These are phyloP conservation scores for Colletotrichum chlorophyti DNA, from an alignment of 2,329 filamentous ascomycete species.

Conservation along the genomic window DNA sequence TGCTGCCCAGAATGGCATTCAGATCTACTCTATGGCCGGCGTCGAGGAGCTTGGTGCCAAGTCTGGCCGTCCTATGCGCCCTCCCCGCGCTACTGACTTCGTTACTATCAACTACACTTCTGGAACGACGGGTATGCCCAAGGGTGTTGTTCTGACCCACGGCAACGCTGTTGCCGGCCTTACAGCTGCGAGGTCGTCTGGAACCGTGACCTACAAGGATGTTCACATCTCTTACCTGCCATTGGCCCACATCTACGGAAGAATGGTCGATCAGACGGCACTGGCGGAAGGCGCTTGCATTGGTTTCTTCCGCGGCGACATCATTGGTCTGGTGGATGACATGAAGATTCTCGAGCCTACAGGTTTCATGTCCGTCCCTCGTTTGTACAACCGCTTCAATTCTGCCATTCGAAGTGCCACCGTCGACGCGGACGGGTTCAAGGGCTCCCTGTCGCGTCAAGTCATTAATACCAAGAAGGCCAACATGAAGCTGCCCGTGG, in stretches of 20 bases:
- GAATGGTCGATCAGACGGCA: conserved; percentile 79
- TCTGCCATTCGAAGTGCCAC: conserved; percentile 82
- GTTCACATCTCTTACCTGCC: conserved; percentile 87
- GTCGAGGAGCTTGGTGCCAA: conserved; percentile 82
- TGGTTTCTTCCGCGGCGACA: conserved; percentile 94
- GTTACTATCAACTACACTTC: conserved; percentile 93
- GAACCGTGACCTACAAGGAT: conserved; percentile 59
- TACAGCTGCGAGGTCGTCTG: conserved; percentile 63
- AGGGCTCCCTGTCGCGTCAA: conserved; percentile 80
- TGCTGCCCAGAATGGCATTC: conserved; percentile 75
- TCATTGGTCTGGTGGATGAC: conserved; percentile 86
- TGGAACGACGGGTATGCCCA: conserved; percentile 82
- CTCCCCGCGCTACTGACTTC: conserved; percentile 76
- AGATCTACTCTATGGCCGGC: conserved; percentile 79
- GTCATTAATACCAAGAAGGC: conserved; percentile 82
- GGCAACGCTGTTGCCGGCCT: conserved; percentile 79
- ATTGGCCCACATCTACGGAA: conserved; percentile 91
- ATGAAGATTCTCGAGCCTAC: conserved; percentile 86
- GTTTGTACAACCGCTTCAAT: conserved; percentile 90
- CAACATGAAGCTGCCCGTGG: conserved; percentile 73
- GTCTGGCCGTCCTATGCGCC: conserved; percentile 72
- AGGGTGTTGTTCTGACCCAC: conserved; percentile 86
- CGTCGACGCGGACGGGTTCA: conserved; percentile 78
- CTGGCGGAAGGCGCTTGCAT: conserved; percentile 77
- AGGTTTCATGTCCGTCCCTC: conserved; percentile 85